Base-by-base conservation (phyloP, 2,329 filamentous ascomycete genomes). In the Lachnellula cervina region DNA sequence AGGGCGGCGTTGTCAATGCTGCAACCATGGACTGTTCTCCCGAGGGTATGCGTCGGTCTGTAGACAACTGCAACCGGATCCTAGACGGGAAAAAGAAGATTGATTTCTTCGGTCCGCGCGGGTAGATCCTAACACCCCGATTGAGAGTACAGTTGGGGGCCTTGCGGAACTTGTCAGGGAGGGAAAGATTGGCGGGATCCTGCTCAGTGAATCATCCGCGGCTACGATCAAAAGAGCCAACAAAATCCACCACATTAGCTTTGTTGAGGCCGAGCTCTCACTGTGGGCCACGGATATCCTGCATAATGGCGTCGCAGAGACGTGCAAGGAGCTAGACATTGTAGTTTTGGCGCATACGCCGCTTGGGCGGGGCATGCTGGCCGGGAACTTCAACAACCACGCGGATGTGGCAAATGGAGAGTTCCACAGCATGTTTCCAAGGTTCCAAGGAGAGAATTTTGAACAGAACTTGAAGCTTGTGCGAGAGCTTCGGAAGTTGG, bases 331-430 rank as follows among this genome's bases (percentile, higher is more conserved):
- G 67, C 54, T 60, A 16, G 74, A 76, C 48, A 89, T 92, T 57
- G 82, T 86, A 0, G 73, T 91, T 43, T 69, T 88, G 11, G 86
- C 84, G 6, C 58, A 65, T 71, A 85, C 83, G 34, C 88, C 88
- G 1, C 74, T 90, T 0, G 84, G 86, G 4, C 73, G 79, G 14
- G 81, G 81, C 0, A 78, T 84, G 72, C 67, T 84, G 55, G 78
- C 79, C 0, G 79, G 79, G 1, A 67, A 76, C 59, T 71, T 80
- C 63, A 76, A 75, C 65, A 73, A 67, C 3, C 57, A 66, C 0
- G 73, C 77, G 1, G 84, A 88, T 63, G 70, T 88, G 19, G 76
- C 77, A 2, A 70, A 78, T 42, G 73, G 74, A 45, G 79, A 81
- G 65, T 64, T 54, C 57, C 83, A 84, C 4, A 77, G 82, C 13